Evolutionary conservation across 2,329 filamentous ascomycete species (phyloP).

Genomic region (Botryotinia convoluta): DNA sequence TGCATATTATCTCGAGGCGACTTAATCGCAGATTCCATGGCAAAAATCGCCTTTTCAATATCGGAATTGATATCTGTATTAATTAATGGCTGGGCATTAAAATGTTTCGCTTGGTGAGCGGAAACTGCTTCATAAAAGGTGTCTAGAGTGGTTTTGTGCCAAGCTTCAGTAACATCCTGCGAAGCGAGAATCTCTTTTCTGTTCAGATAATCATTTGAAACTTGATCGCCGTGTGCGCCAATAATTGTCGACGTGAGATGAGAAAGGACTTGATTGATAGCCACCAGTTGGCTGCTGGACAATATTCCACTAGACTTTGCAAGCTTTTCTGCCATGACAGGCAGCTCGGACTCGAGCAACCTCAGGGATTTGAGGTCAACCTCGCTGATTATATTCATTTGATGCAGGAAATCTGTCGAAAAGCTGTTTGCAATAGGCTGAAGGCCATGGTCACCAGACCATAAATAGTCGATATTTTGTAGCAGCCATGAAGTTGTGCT

Average conservation of each 20-base stretch:
- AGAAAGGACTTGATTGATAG: constrained; percentile 39
- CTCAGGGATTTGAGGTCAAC: constrained; percentile 60
- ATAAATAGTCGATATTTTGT: constrained; percentile 36
- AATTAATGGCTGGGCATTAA: constrained; percentile 21
- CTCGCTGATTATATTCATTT: constrained; percentile 49
- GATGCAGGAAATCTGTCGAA: constrained; percentile 53
- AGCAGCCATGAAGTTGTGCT: constrained; percentile 30
- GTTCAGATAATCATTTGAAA: neutral
- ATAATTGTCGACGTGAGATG: constrained; percentile 30
- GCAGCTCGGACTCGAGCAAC: constrained; percentile 63
- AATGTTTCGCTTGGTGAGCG: neutral
- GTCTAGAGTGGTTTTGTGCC: neutral
- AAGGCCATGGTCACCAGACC: constrained; percentile 36
- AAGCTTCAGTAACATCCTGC: neutral
- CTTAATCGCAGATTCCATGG: constrained; percentile 36
- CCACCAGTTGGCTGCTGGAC: constrained; percentile 50
- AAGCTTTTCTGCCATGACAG: constrained; percentile 54
- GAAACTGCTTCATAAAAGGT: neutral
- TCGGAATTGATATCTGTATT: constrained; percentile 35
- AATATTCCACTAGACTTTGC: constrained; percentile 26
- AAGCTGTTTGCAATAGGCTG: constrained; percentile 49
- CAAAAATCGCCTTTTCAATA: constrained; percentile 39
- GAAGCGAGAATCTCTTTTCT: neutral
- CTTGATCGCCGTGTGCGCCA: constrained; percentile 27
- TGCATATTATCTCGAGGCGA: constrained; percentile 32